Conservation (phyloP, 2,329 filamentous ascomycete genomes). For the Simplicillium sp. region DNA sequence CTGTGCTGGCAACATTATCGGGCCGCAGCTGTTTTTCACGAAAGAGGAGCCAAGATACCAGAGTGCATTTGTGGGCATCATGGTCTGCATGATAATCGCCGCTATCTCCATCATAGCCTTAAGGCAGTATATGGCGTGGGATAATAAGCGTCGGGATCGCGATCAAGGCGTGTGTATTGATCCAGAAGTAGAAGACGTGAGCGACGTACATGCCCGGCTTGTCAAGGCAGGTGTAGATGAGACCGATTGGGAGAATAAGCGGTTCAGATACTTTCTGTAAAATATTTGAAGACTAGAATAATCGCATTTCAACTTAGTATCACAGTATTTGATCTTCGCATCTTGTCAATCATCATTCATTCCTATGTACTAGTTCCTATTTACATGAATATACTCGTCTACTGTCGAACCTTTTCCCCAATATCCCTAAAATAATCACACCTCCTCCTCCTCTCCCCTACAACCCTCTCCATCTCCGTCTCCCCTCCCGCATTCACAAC, state of each 20-base stretch:
- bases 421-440: neutral
- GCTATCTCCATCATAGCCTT: constrained; percentile 27
- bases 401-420: no score
- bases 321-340: no score
- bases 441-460: neutral
- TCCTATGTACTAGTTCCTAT: no score
- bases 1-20: constrained; percentile 48
- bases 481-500: neutral
- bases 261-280: constrained; percentile 2
- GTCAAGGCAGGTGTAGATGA: constrained; percentile 1
- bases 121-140: constrained; percentile 1
- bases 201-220: neutral
- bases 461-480: neutral
- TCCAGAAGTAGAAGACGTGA: neutral
- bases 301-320: no score
- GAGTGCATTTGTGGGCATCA: constrained; percentile 48
- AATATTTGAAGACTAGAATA: no score
- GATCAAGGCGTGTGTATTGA: constrained; percentile 2
- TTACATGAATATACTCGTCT: no score
- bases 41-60: constrained; percentile 47
- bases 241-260: constrained; percentile 1
- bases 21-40: constrained; percentile 46
- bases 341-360: no score
- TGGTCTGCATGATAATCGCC: constrained; percentile 45
- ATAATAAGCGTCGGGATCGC: constrained; percentile 1